A percentile compares a stretch with the other conserved stretches of the same genome.
Evolutionary conservation across 148 eudicot species (phyloP).

Genomic region (Chenopodium formosanum): DNA sequence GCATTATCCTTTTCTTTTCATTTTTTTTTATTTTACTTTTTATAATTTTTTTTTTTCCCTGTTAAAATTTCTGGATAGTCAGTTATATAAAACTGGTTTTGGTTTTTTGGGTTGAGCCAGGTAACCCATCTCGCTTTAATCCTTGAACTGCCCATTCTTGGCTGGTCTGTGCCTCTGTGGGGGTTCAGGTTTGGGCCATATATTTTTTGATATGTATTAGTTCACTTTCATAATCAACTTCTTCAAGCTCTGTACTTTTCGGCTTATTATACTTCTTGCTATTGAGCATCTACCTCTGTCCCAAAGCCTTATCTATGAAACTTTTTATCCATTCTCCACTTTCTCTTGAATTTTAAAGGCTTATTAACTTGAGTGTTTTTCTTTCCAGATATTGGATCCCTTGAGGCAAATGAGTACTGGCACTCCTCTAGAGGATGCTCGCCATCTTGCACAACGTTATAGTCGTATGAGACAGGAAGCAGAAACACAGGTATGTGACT

Average conservation of each 20-base stretch:
- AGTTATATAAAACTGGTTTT: too few species aligned
- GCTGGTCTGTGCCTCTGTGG: too few species aligned
- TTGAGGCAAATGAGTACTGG: constrained; percentile 76
- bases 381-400: constrained; percentile 79
- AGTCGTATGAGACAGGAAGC: constrained; percentile 99
- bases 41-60: too few species aligned
- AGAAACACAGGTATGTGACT: constrained; percentile 70
- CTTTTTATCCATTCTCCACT: neutral
- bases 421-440: constrained; percentile 94
- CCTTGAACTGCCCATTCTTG: too few species aligned
- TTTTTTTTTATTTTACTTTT: too few species aligned
- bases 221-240: neutral
- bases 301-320: neutral
- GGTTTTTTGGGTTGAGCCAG: too few species aligned
- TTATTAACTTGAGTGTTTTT: constrained; percentile 1
- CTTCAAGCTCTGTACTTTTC: neutral
- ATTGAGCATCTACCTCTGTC: neutral
- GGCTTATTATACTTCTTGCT: neutral
- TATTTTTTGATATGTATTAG: neutral
- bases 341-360: neutral
- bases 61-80: too few species aligned
- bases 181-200: neutral
- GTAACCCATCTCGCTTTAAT: too few species aligned
- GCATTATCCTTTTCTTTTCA: too few species aligned
- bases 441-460: constrained; percentile 97